Evolutionary conservation across 768 basidiomycete species (phyloP).

Genomic region (Auriscalpium vulgare): DNA sequence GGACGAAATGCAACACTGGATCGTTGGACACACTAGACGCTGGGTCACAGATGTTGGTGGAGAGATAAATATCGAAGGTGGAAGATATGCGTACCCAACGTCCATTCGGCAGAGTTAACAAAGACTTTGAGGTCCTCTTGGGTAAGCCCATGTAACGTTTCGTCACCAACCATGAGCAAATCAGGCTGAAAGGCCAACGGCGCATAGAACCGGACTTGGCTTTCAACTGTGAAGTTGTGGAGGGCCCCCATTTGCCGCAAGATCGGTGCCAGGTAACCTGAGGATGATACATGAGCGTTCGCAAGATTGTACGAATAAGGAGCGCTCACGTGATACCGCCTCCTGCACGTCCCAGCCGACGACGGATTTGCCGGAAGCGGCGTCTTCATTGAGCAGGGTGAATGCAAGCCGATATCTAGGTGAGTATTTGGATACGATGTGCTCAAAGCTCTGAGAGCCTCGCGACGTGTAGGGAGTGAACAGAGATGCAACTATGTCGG

Average conservation of each 20-base stretch:
- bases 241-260: constrained; percentile 50
- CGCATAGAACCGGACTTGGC: constrained; percentile 88
- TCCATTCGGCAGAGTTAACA: constrained; percentile 95
- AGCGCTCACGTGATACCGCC: constrained; percentile 53
- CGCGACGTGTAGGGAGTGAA: constrained; percentile 32
- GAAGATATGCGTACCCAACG: constrained; percentile 51
- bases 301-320: not conserved
- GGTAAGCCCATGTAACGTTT: constrained; percentile 47
- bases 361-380: constrained; percentile 51
- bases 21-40: constrained; percentile 91
- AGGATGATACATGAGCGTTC: constrained; percentile 2
- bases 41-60: constrained; percentile 24
- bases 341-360: constrained; percentile 65
- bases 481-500: constrained; percentile 32
- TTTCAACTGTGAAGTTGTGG: constrained; percentile 91
- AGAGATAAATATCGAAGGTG: not conserved
- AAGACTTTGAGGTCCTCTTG: constrained; percentile 87
- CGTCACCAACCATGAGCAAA: constrained; percentile 23
- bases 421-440: constrained; percentile 66
- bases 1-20: constrained; percentile 86
- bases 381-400: constrained; percentile 87
- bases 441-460: constrained; percentile 34
- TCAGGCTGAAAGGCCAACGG: constrained; percentile 76
- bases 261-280: constrained; percentile 68
- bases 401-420: constrained; percentile 84